Conservation (phyloP, 2,329 filamentous ascomycete species). For the Talaromyces sp. region DNA sequence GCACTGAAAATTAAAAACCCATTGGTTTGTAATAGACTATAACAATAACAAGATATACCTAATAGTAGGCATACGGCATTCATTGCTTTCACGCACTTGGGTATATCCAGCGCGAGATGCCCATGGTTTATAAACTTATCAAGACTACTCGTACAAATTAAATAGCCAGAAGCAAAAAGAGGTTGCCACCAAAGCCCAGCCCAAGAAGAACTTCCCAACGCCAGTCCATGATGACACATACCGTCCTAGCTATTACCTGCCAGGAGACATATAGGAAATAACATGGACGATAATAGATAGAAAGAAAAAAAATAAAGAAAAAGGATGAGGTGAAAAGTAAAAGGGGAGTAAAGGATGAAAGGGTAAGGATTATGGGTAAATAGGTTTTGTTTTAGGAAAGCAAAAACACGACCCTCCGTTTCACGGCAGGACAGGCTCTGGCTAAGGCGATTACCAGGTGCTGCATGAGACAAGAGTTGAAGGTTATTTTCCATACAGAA, state of each 20-base stretch:
- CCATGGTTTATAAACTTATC: background rate
- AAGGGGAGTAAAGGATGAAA: background rate
- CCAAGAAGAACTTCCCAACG: background rate
- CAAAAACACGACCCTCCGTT: too few species aligned
- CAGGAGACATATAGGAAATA: background rate
- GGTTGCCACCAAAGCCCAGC: background rate
- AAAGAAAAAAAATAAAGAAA: background rate
- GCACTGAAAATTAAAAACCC: background rate
- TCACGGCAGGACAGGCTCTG: too few species aligned
- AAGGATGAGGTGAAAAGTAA: background rate
- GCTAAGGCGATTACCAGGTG: too few species aligned
- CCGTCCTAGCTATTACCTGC: background rate
- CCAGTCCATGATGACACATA: background rate
- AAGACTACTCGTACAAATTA: background rate
- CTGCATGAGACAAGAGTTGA: too few species aligned
- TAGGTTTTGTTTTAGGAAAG: too few species aligned
- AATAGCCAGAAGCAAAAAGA: background rate
- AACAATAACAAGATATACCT: background rate
- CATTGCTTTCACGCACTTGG: background rate
- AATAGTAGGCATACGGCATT: background rate
- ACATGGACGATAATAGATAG: background rate
- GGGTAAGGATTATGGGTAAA: background rate
- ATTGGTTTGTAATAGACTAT: constrained; percentile 1
- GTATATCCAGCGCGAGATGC: background rate
- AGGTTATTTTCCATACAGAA: too few species aligned